Percentiles rank a stretch among this genome's conserved stretches.
Conservation (phyloP, 2,329 filamentous ascomycete species). For the Pseudopithomyces chartarum region DNA sequence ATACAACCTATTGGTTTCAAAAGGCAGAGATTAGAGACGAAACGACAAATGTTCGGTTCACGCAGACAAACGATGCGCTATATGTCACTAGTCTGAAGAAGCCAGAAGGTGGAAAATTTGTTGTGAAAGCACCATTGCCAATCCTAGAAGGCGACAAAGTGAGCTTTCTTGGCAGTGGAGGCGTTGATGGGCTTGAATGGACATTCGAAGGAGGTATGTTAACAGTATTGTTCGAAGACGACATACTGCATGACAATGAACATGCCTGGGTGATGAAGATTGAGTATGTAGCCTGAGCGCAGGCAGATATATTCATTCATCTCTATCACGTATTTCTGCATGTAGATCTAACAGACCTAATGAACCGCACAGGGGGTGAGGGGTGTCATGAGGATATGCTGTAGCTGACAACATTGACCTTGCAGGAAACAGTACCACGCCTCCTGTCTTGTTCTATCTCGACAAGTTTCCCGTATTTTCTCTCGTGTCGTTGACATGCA, state of each 20-base stretch:
- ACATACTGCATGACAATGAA: conserved; percentile 13
- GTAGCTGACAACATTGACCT: no score
- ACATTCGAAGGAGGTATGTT: conserved; percentile 20
- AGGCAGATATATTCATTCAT: no score
- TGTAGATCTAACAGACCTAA: no score
- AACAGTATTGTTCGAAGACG: conserved; percentile 30
- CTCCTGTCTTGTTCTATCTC: no score
- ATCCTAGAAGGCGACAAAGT: conserved; percentile 54
- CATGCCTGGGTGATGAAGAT: conserved; percentile 24
- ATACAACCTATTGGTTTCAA: conserved; percentile 60
- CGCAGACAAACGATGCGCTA: conserved; percentile 58
- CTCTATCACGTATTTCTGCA: no score
- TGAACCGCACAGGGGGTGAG: no score
- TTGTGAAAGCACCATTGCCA: conserved; percentile 53
- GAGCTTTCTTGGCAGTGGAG: conserved; percentile 47
- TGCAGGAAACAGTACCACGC: no score
- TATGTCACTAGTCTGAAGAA: conserved; percentile 55
- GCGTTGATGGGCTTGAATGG: conserved; percentile 24
- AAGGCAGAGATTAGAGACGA: conserved; percentile 39
- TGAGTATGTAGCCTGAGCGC: conserved; percentile 11
- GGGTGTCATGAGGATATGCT: no score
- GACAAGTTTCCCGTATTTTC: neutral
- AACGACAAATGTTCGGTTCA: conserved; percentile 55
- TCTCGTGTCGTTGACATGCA: conserved; percentile 52
- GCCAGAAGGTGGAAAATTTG: conserved; percentile 44